These are phyloP conservation scores for Vitis hybrid DNA, from an alignment of 177 flowering plant species.

Conservation along the genomic window DNA sequence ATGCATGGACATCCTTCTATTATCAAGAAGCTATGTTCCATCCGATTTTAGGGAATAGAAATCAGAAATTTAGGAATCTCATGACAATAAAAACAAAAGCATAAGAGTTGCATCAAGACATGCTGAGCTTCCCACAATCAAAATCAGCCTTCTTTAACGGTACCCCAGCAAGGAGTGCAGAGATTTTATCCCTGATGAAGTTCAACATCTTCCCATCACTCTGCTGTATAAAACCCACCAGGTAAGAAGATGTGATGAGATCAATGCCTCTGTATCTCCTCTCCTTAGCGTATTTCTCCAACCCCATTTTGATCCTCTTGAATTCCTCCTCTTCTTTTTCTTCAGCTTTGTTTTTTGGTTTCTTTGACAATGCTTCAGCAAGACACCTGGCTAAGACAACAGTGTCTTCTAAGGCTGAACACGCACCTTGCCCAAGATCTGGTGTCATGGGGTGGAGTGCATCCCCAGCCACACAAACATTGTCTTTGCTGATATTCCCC, in stretches of 20 bases:
- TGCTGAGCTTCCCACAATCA: conserved; percentile 54
- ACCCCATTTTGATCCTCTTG: conserved; percentile 30
- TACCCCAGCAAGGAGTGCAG: conserved; percentile 20
- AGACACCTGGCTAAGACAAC: conserved; percentile 47
- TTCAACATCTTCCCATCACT: conserved; percentile 38
- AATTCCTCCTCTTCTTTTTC: conserved; percentile 11
- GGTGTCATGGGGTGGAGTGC: conserved; percentile 94
- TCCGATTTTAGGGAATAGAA: too few species aligned
- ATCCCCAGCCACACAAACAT: conserved; percentile 71
- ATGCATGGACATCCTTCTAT: too few species aligned
- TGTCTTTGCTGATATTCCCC: conserved; percentile 55
- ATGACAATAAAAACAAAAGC: too few species aligned
- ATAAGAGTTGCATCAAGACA: not conserved
- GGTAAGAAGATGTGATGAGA: conserved; percentile 46
- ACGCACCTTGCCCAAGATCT: conserved; percentile 84
- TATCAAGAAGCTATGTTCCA: too few species aligned
- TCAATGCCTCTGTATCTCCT: conserved; percentile 57
- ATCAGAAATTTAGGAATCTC: too few species aligned
- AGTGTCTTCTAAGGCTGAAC: conserved; percentile 70
- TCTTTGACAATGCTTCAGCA: conserved; percentile 28
- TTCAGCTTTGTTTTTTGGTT: not conserved
- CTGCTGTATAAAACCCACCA: conserved; percentile 54
- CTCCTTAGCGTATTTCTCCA: conserved; percentile 40
- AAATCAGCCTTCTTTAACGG: conserved; percentile 44
- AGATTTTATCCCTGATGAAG: conserved; percentile 43